Evolutionary conservation across 345 rosid species (phyloP), one percentile per base, ranked within the genome.

Genomic region (Brassica carinata): DNA sequence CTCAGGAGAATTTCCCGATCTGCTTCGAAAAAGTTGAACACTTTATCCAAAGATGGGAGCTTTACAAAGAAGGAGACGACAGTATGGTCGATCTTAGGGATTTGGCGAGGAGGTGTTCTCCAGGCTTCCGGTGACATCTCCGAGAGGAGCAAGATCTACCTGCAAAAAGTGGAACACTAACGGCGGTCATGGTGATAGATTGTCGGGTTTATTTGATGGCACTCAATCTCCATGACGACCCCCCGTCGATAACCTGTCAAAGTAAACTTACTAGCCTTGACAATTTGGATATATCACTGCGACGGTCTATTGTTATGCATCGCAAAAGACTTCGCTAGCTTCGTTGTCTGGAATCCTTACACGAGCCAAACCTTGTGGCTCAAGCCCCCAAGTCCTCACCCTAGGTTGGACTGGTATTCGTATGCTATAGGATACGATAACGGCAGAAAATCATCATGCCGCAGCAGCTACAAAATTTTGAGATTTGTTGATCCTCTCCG

Each of bases 381-480:
- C 45, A 15, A 33, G 5, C 69, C 69, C 6, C 36, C 13, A 33
- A 3, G 10, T 17, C 48, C 5, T n/a, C 26, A 8, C 45, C 13
- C 2, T 64, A 64, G 26, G 1, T 31, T 31, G 45, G 14, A 31
- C 7, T 33, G 2, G 13, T 31, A 64, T 33, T n/a, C 26, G 5
- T 71, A 18, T 72, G 75, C 67, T 72, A 72, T 72, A 18, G 76
- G 76, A 7, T 59, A 59, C 36, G 55, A 59, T 23, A 23, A 36
- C 4, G 13, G 23, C 76, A 59, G 23, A 67, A 72, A 57, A 5
- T 11, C 33, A 71, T 1, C 48, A 71, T 0, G 67, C 67, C 55
- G 55, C 13, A 33, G 55, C 13, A 57, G 2, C 33, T 58, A 72
- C 66, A 34, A 72, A 58, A 13, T 61, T 2, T 23, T 72, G 26